Evolutionary conservation across 2,329 filamentous ascomycete species (phyloP).

Genomic region (Claviceps sp.): DNA sequence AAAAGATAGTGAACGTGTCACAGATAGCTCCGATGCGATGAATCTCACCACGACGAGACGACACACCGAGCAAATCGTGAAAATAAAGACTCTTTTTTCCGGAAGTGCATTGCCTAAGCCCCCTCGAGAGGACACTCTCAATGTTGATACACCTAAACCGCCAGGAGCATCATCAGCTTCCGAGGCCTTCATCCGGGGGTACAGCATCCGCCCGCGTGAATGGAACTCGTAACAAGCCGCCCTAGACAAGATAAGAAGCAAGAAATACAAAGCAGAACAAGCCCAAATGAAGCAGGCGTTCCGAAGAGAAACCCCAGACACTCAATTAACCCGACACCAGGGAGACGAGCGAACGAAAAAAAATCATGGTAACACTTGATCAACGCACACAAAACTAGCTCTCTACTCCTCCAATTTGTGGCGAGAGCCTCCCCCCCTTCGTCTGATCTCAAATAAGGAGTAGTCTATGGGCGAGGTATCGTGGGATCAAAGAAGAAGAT

Average conservation of each 20-base stretch:
- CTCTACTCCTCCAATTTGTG: conserved; percentile 14
- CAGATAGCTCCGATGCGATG: too few relatives aligned
- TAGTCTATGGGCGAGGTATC: conserved; percentile 38
- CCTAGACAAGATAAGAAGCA: not conserved
- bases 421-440: conserved; percentile 14
- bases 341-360: not conserved
- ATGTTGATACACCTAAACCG: not conserved
- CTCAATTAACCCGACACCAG: conserved; percentile 1
- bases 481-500: conserved; percentile 20
- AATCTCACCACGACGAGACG: too few relatives aligned
- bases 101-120: conserved; percentile 1
- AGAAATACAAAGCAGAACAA: not conserved
- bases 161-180: not conserved
- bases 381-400: conserved; percentile 3
- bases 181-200: not conserved
- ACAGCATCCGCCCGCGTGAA: not conserved
- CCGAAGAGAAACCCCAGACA: not conserved
- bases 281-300: not conserved
- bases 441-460: conserved; percentile 15
- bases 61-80: too few relatives aligned
- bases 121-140: not conserved
- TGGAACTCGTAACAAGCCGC: too few relatives aligned
- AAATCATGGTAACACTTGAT: conserved; percentile 1
- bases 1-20: too few relatives aligned
- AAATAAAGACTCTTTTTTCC: not conserved